phyloP scores from a whole-genome alignment of 2,329 filamentous ascomycete species.

The Neofusicoccum cordaticola region DNA sequence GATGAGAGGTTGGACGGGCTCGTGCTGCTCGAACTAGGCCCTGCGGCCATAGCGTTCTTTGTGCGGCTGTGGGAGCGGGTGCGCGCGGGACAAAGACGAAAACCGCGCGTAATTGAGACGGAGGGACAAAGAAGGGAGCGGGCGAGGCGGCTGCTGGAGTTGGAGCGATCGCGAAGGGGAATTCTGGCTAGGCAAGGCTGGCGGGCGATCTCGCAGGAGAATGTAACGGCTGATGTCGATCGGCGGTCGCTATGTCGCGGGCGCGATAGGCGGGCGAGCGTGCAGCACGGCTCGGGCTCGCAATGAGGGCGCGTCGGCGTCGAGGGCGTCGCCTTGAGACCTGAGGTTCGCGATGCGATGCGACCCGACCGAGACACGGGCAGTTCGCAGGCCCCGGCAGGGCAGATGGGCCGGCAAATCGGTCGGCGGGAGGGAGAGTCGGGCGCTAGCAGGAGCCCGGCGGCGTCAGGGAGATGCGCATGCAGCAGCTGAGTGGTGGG shows the following conservation, averaged over 20 bases:
- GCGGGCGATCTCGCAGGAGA: background rate
- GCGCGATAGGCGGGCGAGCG: background rate
- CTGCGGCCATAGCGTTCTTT: constrained; percentile 33
- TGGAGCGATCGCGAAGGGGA: background rate
- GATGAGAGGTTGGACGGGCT: constrained; percentile 38
- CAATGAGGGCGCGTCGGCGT: background rate
- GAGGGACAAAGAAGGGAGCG: constrained; percentile 14
- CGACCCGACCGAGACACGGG: constrained; percentile 16
- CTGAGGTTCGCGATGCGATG: constrained; percentile 13
- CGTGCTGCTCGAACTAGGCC: constrained; percentile 42
- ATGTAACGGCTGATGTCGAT: constrained; percentile 8
- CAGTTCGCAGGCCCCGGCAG: background rate
- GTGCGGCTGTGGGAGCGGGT: background rate
- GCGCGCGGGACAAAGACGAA: constrained; percentile 14
- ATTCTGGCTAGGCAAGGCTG: background rate
- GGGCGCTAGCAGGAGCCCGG: constrained; percentile 12
- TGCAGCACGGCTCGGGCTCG: background rate
- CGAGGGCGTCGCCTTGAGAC: background rate
- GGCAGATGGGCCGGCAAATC: background rate
- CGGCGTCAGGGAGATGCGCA: constrained; percentile 3
- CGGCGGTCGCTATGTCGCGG: background rate
- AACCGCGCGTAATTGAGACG: constrained; percentile 11
- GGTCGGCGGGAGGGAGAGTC: background rate
- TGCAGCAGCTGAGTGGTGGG: constrained; percentile 11
- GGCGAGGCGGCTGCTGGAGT: background rate